These are phyloP conservation scores for Aspergillus olivimuriae DNA, from an alignment of 495 filamentous ascomycete species.

Conservation along the genomic window DNA sequence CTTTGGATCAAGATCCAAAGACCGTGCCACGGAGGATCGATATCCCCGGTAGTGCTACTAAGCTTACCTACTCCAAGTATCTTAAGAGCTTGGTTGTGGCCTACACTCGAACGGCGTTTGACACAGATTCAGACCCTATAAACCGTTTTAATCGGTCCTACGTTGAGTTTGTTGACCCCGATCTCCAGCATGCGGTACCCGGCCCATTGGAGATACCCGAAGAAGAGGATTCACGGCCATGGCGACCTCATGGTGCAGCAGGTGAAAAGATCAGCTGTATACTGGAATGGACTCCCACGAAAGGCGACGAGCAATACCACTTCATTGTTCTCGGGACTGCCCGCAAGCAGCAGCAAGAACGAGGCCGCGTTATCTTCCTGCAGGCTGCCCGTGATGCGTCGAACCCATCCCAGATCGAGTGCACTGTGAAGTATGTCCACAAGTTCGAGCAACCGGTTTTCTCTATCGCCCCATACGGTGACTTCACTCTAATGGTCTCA, in stretches of 20 bases:
- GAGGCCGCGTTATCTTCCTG: conserved; percentile 33
- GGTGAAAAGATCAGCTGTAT: conserved; percentile 46
- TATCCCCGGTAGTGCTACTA: conserved; percentile 37
- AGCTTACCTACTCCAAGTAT: conserved; percentile 34
- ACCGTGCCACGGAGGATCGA: conserved; percentile 38
- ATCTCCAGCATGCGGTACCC: conserved; percentile 23
- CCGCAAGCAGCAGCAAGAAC: conserved; percentile 19
- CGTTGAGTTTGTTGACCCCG: conserved; percentile 39
- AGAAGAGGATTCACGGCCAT: conserved; percentile 10
- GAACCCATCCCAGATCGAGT: conserved; percentile 25
- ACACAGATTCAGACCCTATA: conserved; percentile 17
- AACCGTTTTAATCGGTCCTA: conserved; percentile 25
- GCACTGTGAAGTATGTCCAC: conserved; percentile 32
- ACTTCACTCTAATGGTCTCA: conserved; percentile 33
- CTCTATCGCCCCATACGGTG: conserved; percentile 36
- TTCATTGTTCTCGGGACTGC: conserved; percentile 41
- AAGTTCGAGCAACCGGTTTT: conserved; percentile 31
- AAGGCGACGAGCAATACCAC: conserved; percentile 37
- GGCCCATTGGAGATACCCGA: conserved; percentile 2
- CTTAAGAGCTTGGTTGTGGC: conserved; percentile 37
- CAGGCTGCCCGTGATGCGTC: conserved; percentile 22
- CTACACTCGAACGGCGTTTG: conserved; percentile 22
- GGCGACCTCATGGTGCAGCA: conserved; percentile 29
- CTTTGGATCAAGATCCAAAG: conserved; percentile 24
- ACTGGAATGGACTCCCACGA: conserved; percentile 41